Percentiles rank a stretch among this genome's conserved stretches.
Conservation (phyloP, 192 early-diverging fungal genomes). For the Rhizophagus clarus region DNA sequence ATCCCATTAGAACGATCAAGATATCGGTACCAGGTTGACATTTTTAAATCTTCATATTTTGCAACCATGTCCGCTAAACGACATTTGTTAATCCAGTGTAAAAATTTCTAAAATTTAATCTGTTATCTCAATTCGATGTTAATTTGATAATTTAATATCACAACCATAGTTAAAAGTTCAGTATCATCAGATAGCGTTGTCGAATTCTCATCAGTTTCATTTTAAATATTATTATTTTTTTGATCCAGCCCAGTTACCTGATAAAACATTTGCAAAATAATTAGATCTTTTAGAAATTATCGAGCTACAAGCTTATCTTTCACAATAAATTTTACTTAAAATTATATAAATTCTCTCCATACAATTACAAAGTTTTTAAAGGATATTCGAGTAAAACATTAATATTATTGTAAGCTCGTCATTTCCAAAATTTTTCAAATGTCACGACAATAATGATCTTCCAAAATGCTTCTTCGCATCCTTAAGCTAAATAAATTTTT, state of each 20-base stretch:
- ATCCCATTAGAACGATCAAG: too few species aligned
- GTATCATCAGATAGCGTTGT: too few species aligned
- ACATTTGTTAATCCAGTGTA: too few species aligned
- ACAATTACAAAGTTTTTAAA: neutral
- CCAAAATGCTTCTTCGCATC: neutral
- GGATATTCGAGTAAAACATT: neutral
- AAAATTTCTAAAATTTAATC: too few species aligned
- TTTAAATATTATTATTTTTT: too few species aligned
- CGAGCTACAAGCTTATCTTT: neutral
- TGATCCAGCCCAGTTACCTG: neutral
- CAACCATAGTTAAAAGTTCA: neutral
- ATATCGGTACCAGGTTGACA: too few species aligned
- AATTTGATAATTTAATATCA: neutral
- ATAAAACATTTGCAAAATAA: neutral
- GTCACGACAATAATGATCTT: neutral
- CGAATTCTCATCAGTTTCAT: too few species aligned
- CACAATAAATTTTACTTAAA: neutral
- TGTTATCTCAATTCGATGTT: neutral
- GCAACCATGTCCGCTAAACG: too few species aligned
- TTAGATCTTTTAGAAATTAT: neutral
- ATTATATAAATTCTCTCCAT: neutral
- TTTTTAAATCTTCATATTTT: too few species aligned
- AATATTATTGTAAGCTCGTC: neutral
- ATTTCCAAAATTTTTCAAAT: neutral
- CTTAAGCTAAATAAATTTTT: neutral